Conservation (phyloP, 2,329 filamentous ascomycete species). For the Neopestalotiopsis sp. region DNA sequence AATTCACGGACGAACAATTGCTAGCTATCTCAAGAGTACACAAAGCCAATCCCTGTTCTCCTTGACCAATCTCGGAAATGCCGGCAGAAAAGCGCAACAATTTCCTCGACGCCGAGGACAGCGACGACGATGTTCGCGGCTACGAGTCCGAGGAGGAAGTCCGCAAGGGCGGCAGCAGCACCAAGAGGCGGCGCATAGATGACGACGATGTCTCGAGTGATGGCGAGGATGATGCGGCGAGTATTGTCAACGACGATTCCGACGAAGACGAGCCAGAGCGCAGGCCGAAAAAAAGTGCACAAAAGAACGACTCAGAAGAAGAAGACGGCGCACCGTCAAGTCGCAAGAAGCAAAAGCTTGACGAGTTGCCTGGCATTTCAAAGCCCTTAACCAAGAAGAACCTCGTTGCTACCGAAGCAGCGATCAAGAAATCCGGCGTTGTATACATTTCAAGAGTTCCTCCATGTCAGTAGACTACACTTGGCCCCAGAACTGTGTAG, state of each 20-base stretch:
- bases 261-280: conserved; percentile 26
- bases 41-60: no score
- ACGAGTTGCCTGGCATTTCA: conserved; percentile 53
- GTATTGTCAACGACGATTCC: conserved; percentile 37
- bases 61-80: conserved; percentile 51
- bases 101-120: conserved; percentile 68
- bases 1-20: neutral
- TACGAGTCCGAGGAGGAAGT: conserved; percentile 74
- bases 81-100: conserved; percentile 73
- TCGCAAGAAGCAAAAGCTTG: conserved; percentile 36
- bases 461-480: conserved; percentile 53
- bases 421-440: conserved; percentile 77
- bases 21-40: no score
- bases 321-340: conserved; percentile 29
- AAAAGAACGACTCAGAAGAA: conserved; percentile 31
- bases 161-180: conserved; percentile 66
- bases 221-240: conserved; percentile 36
- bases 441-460: conserved; percentile 85
- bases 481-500: neutral
- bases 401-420: conserved; percentile 67
- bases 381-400: conserved; percentile 70
- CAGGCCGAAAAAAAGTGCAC: conserved; percentile 21
- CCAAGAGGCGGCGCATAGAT: conserved; percentile 55
- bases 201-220: conserved; percentile 30
- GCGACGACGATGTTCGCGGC: conserved; percentile 63